Percentiles rank a stretch among this genome's conserved stretches.
Evolutionary conservation across 83 land plant species (phyloP).

Genomic region (Thuja plicata): DNA sequence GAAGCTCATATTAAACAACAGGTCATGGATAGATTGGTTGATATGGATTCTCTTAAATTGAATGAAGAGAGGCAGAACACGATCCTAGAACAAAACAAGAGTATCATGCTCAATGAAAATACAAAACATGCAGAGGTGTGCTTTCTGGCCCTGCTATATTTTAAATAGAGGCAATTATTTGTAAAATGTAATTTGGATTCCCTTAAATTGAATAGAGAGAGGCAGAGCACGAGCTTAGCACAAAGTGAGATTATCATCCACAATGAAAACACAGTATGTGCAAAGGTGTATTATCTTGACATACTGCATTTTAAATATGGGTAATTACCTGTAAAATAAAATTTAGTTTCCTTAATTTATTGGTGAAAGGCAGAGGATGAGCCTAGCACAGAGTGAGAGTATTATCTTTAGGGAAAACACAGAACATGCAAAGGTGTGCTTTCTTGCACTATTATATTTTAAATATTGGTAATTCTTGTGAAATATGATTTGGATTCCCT

Average conservation of each 20-base stretch:
- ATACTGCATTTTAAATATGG: background rate
- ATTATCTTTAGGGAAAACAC: background rate
- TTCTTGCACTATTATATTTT: background rate
- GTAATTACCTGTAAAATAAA: background rate
- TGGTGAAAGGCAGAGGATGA: background rate
- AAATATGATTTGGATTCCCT: background rate
- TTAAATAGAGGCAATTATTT: background rate
- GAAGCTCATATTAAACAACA: background rate
- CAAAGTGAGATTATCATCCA: background rate
- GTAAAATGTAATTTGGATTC: background rate
- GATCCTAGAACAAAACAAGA: background rate
- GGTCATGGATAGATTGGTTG: background rate
- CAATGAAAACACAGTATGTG: background rate
- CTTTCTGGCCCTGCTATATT: background rate
- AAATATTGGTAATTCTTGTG: background rate
- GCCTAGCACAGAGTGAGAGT: background rate
- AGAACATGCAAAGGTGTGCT: background rate
- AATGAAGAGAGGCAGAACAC: slow-evolving; percentile 1
- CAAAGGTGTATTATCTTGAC: background rate
- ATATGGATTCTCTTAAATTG: background rate
- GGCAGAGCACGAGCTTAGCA: background rate
- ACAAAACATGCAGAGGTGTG: background rate
- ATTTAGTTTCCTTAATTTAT: background rate
- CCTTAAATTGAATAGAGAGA: background rate
- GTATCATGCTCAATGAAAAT: background rate